Evolutionary conservation across 2,329 filamentous ascomycete species (phyloP), one percentile per base, ranked within the genome.

Genomic region (Talaromyces sp.): DNA sequence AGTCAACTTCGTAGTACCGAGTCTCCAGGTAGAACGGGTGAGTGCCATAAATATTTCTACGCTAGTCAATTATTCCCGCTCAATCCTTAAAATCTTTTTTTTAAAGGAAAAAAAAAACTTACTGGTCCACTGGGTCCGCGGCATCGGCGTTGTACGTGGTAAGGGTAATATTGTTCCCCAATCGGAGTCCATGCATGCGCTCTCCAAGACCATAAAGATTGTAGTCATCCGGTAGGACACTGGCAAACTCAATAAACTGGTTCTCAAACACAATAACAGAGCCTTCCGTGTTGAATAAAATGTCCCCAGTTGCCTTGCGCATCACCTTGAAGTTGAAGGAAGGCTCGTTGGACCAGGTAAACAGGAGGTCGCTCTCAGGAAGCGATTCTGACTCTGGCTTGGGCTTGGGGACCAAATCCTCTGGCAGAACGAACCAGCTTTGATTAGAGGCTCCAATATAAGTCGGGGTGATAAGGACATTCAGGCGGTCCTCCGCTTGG

Each of bases 1-100:
- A 62, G 55, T 82, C 77, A 11, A 82, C 76, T 64, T 87, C 81
- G 66, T 86, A 91, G 74, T 92, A 93, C 60, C 89, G 82, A 1
- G 89, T 93, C 64, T 93, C 90, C 4, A 93, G 78, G 69, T 93
- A 95, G 68, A 93, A 86, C 0, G 90, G 88, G 66, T 95, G 90
- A 46, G 80, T 82, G 7, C 90, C 89, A 67, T 95, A 95, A 6
- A 92, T 78, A 66, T 93, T 93, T 13, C 72, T 74, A 58, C 56
- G 41, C 13, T 8, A 26, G 24, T 17, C 31, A 46, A 41, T 59
- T 21, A 58, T 29, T 31, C n/a, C 13, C 21, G 3, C 3, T 43
- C 41, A 9, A 19, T 10, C 17, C 3, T 5, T 21, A 3, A 4
- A 7, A 17, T 4, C 1, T 21, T 21, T 43, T 43, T 21, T 21